Evolutionary conservation across 345 rosid species (phyloP), one percentile per base, ranked within the genome.

Genomic region (Citrus unshiu): DNA sequence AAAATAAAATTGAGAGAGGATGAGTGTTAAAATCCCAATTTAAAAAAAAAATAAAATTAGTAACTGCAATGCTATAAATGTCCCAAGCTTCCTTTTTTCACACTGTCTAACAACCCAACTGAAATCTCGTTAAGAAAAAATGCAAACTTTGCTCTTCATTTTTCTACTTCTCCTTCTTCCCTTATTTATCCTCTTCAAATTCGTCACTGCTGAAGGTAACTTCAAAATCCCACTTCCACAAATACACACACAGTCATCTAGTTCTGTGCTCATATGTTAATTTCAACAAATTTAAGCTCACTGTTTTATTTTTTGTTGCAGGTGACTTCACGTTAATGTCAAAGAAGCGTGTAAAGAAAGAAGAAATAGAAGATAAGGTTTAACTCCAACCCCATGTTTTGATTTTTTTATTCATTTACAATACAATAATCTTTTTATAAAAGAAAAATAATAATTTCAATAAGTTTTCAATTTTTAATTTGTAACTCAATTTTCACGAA

Each of bases 341-440:
- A 5, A 95, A 85, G 87, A 88, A 61, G 80, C 92, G 84, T 77
- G 96, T 82, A n/a, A 95, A 92, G 79, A 87, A 85, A 7, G 93
- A 91, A 74, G 93, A 89, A 75, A 87, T 95, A 54, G 90, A 93
- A 84, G 97, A 92, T 73, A 93, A 95, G 90, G 99, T 88, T 77
- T 72, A 60, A 25, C 25, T 7, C 30, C 24, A 25, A 76, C 21
- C 62, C 61, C 43, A 34, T 49, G 34, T 46, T 19, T 9, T 62
- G 13, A 2, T 67, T 25, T 68, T 24, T 30, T 29, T 2, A 30
- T 8, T 66, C 70, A 19, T 66, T 29, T 27, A 29, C 8, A 62
- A 29, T 61, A 27, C 21, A 14, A 62, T 30, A 25, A 22, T 4
- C 19, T 4, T 14, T 54, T 14, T 54, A 16, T 51, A 16, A 12